Percentiles rank a stretch among this genome's conserved stretches.
These are phyloP conservation scores for Neonectria coccinea DNA, from an alignment of 2,329 filamentous ascomycete genomes.

Conservation along the genomic window DNA sequence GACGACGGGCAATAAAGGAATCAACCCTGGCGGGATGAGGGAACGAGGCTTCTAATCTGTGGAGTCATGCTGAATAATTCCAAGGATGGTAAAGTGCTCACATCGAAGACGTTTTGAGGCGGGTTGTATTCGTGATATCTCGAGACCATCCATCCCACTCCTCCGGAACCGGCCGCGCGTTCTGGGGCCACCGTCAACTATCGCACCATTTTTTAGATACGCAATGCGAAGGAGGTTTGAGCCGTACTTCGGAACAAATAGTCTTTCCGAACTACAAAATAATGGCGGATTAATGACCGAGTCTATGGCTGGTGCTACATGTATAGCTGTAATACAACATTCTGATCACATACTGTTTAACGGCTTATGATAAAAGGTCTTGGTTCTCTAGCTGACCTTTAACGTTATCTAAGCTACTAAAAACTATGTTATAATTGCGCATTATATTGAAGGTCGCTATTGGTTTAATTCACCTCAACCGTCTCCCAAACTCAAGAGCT, in stretches of 20 bases:
- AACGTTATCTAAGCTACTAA: too few relatives aligned
- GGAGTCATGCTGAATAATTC: constrained; percentile 38
- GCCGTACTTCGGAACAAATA: neutral
- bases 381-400: too few relatives aligned
- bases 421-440: too few relatives aligned
- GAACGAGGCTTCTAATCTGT: constrained; percentile 9
- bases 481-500: too few relatives aligned
- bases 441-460: too few relatives aligned
- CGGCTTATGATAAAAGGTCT: too few relatives aligned
- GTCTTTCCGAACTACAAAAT: neutral
- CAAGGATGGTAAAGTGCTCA: constrained; percentile 1
- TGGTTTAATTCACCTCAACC: too few relatives aligned
- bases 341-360: neutral
- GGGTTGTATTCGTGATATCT: constrained; percentile 25
- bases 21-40: constrained; percentile 13
- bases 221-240: neutral
- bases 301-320: neutral
- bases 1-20: constrained; percentile 19
- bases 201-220: neutral
- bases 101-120: constrained; percentile 23
- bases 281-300: neutral
- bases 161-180: constrained; percentile 13
- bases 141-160: neutral
- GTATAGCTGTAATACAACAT: neutral
- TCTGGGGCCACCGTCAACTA: neutral